phyloP scores from a whole-genome alignment of 1,284 basidiomycete species.

The Anthracocystis setariae region DNA sequence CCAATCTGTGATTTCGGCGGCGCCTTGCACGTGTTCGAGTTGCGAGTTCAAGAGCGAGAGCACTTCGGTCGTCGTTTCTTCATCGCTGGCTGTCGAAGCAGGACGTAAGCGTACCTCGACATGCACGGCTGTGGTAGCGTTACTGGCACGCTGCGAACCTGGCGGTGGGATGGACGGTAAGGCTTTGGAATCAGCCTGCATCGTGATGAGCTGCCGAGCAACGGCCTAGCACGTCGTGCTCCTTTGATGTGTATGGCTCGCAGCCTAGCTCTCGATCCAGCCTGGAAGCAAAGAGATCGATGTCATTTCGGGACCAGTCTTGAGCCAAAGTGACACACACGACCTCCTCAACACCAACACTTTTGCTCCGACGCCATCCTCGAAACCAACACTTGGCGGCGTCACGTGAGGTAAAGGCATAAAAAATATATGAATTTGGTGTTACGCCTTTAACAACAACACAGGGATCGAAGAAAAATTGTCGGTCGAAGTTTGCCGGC shows the following conservation, averaged over 20 bases:
- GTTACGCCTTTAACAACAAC: too few species aligned
- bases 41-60: constrained; percentile 14
- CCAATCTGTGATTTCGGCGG: constrained; percentile 79
- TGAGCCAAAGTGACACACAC: neutral
- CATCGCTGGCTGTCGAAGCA: constrained; percentile 26
- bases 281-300: too few species aligned
- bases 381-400: neutral
- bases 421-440: too few species aligned
- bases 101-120: constrained; percentile 37
- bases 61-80: constrained; percentile 8
- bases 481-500: too few species aligned
- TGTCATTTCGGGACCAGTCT: neutral
- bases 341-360: too few species aligned
- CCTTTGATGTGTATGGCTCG: neutral
- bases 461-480: too few species aligned
- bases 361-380: neutral
- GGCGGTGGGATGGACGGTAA: constrained; percentile 4
- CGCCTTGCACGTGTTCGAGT: constrained; percentile 71
- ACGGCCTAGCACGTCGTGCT: too few species aligned
- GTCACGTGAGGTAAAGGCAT: neutral
- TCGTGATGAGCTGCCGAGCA: neutral
- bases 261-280: too few species aligned
- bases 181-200: constrained; percentile 15
- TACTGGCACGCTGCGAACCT: neutral
- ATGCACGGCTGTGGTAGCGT: constrained; percentile 28